Percentiles rank a stretch among this genome's conserved stretches.
Conservation (phyloP, 768 basidiomycete species). For the Lactarius psammicola region DNA sequence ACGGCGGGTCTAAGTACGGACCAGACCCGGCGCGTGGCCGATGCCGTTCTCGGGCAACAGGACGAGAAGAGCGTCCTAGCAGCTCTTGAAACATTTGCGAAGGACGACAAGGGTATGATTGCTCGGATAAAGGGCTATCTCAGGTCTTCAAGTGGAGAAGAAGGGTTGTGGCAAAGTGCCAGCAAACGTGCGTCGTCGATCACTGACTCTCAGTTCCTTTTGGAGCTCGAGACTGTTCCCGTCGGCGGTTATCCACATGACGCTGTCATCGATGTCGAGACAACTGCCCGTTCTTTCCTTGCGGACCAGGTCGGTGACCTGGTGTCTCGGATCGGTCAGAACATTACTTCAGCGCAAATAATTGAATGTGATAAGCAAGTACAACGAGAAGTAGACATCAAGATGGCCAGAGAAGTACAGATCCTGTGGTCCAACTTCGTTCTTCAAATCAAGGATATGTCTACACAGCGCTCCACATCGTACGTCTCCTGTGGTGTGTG, state of each 20-base stretch:
- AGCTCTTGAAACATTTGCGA: background rate
- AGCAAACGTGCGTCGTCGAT: background rate
- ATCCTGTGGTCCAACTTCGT: background rate
- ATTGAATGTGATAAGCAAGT: conserved; percentile 6
- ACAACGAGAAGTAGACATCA: background rate
- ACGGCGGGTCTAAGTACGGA: background rate
- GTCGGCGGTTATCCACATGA: background rate
- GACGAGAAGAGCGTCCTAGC: background rate
- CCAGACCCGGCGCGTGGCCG: background rate
- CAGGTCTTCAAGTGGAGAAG: background rate
- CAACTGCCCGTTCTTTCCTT: background rate
- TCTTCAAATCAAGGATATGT: background rate
- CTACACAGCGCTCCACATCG: background rate
- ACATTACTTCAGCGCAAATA: conserved; percentile 4
- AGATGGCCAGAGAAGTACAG: background rate
- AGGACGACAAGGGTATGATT: background rate
- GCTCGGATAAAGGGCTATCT: background rate
- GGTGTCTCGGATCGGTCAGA: background rate
- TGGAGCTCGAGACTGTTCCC: background rate
- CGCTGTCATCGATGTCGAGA: background rate
- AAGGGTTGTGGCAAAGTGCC: background rate
- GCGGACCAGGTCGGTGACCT: background rate
- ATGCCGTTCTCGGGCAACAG: background rate
- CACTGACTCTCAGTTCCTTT: conserved; percentile 7
- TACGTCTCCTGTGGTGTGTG: background rate